Evolutionary conservation across 768 basidiomycete species (phyloP).

Genomic region (Mycena indigotica): DNA sequence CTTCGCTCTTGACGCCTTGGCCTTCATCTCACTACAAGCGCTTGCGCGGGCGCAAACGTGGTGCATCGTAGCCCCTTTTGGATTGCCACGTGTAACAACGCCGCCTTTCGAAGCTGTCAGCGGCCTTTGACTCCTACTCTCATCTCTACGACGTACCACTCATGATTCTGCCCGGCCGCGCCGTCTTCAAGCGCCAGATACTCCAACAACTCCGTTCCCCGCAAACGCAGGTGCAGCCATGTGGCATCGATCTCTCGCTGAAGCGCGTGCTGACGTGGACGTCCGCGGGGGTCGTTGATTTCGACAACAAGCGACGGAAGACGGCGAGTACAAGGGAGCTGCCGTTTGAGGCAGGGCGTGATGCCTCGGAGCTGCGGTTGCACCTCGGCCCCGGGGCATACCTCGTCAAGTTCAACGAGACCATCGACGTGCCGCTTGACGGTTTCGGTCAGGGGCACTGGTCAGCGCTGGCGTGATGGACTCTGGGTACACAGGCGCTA

Average conservation of each 20-base stretch:
- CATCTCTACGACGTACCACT: neutral
- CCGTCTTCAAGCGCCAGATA: slow-evolving; percentile 8
- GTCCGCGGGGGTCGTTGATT: slow-evolving; percentile 17
- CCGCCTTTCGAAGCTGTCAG: too few relatives aligned
- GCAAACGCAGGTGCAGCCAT: slow-evolving; percentile 19
- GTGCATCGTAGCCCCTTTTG: too few relatives aligned
- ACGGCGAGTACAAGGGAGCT: slow-evolving; percentile 13
- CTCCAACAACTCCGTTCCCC: slow-evolving; percentile 2
- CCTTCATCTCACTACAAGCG: too few relatives aligned
- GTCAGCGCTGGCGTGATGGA: slow-evolving; percentile 19
- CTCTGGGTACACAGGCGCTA: slow-evolving; percentile 19
- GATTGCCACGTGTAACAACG: too few relatives aligned
- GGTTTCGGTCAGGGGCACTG: slow-evolving; percentile 18
- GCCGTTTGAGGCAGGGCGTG: slow-evolving; percentile 8
- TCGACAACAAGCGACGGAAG: slow-evolving; percentile 17
- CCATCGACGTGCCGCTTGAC: slow-evolving; percentile 17
- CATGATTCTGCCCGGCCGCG: slow-evolving; percentile 6
- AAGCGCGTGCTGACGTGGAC: slow-evolving; percentile 18
- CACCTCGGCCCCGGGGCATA: slow-evolving; percentile 18
- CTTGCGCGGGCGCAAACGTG: too few relatives aligned
- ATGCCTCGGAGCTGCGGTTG: neutral
- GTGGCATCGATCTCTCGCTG: slow-evolving; percentile 12
- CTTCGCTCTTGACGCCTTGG: too few relatives aligned
- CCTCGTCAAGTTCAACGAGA: slow-evolving; percentile 27
- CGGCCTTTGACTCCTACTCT: neutral